Percentiles rank a stretch among this genome's conserved stretches.
Conservation (phyloP, 345 rosid genomes). For the Gossypium thurberi region DNA sequence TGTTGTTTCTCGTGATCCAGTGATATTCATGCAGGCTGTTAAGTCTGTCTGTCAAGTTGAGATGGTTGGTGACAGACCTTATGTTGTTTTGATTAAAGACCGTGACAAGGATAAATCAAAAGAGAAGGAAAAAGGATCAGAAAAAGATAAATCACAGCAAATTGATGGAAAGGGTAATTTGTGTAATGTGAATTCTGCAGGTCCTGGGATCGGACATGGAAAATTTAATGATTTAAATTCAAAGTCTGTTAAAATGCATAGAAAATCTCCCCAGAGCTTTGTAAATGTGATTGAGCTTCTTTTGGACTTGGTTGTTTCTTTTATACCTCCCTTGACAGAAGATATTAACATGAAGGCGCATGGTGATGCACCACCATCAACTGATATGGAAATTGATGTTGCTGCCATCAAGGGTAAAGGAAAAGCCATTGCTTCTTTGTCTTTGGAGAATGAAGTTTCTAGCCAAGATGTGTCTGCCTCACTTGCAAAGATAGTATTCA, state of each 20-base stretch:
- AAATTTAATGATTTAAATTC: constrained; percentile 46
- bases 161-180: constrained; percentile 57
- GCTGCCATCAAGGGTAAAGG: constrained; percentile 78
- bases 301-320: constrained; percentile 57
- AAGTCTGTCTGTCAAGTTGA: constrained; percentile 82
- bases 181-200: constrained; percentile 27
- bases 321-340: constrained; percentile 59
- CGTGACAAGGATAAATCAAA: constrained; percentile 75
- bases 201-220: constrained; percentile 41
- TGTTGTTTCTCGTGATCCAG: constrained; percentile 83
- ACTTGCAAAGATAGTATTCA: constrained; percentile 77
- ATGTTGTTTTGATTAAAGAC: constrained; percentile 72
- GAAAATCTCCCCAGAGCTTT: constrained; percentile 81
- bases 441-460: constrained; percentile 42
- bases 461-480: constrained; percentile 62
- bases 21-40: constrained; percentile 74
- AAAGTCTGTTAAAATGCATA: constrained; percentile 63
- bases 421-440: constrained; percentile 59
- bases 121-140: constrained; percentile 62
- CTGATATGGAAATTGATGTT: constrained; percentile 90
- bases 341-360: constrained; percentile 29
- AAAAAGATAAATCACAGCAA: constrained; percentile 48
- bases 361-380: constrained; percentile 35
- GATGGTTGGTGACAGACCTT: constrained; percentile 95
- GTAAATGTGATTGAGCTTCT: constrained; percentile 79